Base-by-base conservation (phyloP, 768 basidiomycete species). In the Rhizopogon sp. region DNA sequence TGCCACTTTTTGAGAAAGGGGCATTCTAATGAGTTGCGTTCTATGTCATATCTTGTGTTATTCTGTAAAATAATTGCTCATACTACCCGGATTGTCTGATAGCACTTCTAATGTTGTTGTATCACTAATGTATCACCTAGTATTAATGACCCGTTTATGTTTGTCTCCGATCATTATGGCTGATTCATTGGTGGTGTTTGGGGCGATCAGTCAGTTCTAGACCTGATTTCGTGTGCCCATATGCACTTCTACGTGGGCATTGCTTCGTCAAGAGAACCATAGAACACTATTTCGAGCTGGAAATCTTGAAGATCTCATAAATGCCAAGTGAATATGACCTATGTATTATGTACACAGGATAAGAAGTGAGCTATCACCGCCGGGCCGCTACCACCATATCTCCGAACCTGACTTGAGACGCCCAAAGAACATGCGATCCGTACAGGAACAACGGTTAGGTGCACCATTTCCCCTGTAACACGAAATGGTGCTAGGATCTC, bases 1-100 rank as follows among this genome's bases (percentile, higher is more conserved):
- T 70, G 1, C 70, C 69, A 33, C 43, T 72, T 58, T 70, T 70
- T 50, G 56, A 61, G 49, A 53, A 60, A 7, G 67, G 64, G 1
- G 57, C 31, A 8, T 68, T 70, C 31, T 69, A 43, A 65, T 37
- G 14, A 13, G 28, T 56, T 14, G 17, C n/a, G 35, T 50, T 39
- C 42, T 44, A 47, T 56, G 9, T 33, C 37, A 39, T 59, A 10
- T 43, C 25, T 25, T n/a, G 16, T 31, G 63, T 56, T 66, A 64
- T 66, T 47, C 14, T 63, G 49, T 65, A 67, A 47, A 25, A 45
- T 63, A 67, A 41, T 20, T 31, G 20, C 49, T 25, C 55, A 29
- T 54, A 51, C 41, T 56, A 53, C 52, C 49, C 44, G 51, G 61
- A 59, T 56, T 62, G n/a, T 39, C 14, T 11, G 57, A 63, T 56